A percentile compares a stretch with the other conserved stretches of the same genome.
phyloP scores from a whole-genome alignment of 805 yeast species.

The Wickerhamiella kazuoi region DNA sequence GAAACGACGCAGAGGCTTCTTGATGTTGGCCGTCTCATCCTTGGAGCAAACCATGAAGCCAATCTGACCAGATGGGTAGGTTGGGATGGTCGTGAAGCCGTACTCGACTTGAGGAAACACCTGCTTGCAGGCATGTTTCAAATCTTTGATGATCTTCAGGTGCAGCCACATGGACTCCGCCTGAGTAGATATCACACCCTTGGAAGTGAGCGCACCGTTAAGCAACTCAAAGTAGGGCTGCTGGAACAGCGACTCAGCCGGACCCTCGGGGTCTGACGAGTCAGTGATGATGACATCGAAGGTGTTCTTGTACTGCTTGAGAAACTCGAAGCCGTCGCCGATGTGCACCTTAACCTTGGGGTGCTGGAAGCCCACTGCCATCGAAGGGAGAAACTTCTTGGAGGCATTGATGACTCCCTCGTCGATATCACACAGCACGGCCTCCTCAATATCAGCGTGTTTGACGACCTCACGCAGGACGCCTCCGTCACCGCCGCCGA shows the following conservation, averaged over 20 bases:
- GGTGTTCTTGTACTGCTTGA: conserved; percentile 64
- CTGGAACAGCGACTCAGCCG: conserved; percentile 87
- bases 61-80: conserved; percentile 76
- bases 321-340: conserved; percentile 95
- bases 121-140: conserved; percentile 54
- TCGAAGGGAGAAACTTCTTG: conserved; percentile 70
- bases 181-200: conserved; percentile 85
- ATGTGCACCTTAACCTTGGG: conserved; percentile 82
- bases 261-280: conserved; percentile 97
- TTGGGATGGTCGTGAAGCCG: conserved; percentile 69
- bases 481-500: conserved; percentile 99
- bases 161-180: conserved; percentile 79
- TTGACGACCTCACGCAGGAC: conserved; percentile 88
- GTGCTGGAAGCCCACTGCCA: conserved; percentile 69
- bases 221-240: conserved; percentile 76
- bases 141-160: conserved; percentile 56
- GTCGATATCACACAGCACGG: conserved; percentile 86
- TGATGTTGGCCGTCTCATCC: conserved; percentile 29
- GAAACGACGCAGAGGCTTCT: conserved; percentile 33
- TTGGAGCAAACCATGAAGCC: conserved; percentile 62
- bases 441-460: conserved; percentile 73
- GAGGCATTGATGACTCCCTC: conserved; percentile 80
- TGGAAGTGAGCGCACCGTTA: conserved; percentile 71
- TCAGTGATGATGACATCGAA: conserved; percentile 94
- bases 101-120: conserved; percentile 73